Percentiles rank a stretch among this genome's conserved stretches.
phyloP scores from a whole-genome alignment of 495 filamentous ascomycete species.

The Talaromyces adpressus region DNA sequence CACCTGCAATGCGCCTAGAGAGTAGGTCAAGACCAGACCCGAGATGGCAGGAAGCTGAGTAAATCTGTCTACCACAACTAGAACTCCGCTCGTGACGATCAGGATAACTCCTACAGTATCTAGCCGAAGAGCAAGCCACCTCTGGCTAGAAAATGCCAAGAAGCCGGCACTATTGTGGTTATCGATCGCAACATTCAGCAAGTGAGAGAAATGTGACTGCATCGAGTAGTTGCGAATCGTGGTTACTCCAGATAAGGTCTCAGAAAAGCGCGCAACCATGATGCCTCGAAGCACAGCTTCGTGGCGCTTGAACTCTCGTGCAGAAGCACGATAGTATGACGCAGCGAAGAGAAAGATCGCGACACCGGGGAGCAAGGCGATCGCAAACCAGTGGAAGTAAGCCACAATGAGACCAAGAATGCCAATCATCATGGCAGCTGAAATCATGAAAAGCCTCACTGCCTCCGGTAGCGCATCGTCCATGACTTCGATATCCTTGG shows the following conservation, averaged over 20 bases:
- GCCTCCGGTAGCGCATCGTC: conserved; percentile 36
- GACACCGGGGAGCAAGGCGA: conserved; percentile 73
- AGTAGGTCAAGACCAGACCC: conserved; percentile 30
- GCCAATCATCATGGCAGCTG: conserved; percentile 13
- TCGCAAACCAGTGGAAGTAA: conserved; percentile 78
- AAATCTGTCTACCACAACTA: conserved; percentile 13
- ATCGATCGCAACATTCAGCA: conserved; percentile 54
- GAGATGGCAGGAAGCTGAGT: conserved; percentile 25
- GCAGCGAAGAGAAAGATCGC: conserved; percentile 81
- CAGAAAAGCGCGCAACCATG: conserved; percentile 59
- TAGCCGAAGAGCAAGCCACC: conserved; percentile 61
- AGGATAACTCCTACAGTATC: conserved; percentile 32
- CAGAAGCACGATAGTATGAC: conserved; percentile 71
- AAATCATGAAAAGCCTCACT: conserved; percentile 21
- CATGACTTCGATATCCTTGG: conserved; percentile 36
- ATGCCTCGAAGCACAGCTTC: conserved; percentile 59
- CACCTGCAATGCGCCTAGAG: conserved; percentile 12
- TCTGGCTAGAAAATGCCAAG: conserved; percentile 56
- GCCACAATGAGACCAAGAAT: conserved; percentile 4
- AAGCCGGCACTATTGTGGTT: conserved; percentile 43
- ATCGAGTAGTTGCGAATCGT: conserved; percentile 64
- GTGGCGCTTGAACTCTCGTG: conserved; percentile 58
- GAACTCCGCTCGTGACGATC: conserved; percentile 36
- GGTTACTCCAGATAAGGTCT: conserved; percentile 53
- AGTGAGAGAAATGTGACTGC: conserved; percentile 44